phyloP scores from a whole-genome alignment of 139 green algal genomes.

The Tetraselmis striata region DNA sequence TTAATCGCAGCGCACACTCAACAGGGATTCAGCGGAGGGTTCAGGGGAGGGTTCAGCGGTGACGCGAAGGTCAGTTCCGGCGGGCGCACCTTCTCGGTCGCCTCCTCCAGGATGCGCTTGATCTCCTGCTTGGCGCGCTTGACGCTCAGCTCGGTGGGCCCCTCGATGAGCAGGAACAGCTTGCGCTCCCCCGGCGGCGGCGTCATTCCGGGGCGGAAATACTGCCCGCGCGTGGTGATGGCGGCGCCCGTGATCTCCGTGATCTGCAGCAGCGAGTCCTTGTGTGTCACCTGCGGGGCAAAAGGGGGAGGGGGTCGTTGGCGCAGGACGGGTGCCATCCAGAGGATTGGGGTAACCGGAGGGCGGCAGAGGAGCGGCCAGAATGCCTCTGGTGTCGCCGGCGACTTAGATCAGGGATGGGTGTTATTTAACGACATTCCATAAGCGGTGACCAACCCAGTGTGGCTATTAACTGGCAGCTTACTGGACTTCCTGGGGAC shows the following conservation, averaged over 20 bases:
- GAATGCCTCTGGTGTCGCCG: no score
- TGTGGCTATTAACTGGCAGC: no score
- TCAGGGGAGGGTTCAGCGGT: neutral
- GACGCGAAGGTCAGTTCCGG: conserved; percentile 40
- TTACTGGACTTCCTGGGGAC: no score
- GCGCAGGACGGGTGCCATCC: no score
- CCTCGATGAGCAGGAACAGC: conserved; percentile 92
- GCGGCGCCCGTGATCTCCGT: conserved; percentile 81
- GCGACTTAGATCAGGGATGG: no score
- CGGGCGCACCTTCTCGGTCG: conserved; percentile 77
- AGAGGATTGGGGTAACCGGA: no score
- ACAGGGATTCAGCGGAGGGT: neutral
- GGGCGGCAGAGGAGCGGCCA: no score
- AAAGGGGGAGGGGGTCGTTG: neutral
- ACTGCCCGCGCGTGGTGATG: conserved; percentile 74
- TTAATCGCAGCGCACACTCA: neutral
- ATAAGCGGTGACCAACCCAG: no score
- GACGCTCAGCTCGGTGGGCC: conserved; percentile 56
- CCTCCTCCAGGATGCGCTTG: conserved; percentile 72
- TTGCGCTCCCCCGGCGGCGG: conserved; percentile 75
- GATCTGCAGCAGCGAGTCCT: conserved; percentile 76
- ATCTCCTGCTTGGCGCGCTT: conserved; percentile 72
- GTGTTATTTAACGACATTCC: no score
- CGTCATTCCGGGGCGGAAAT: conserved; percentile 45
- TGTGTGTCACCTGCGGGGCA: conserved; percentile 80